Conservation (phyloP, 345 rosid species). For the Linum usitatissimum region DNA sequence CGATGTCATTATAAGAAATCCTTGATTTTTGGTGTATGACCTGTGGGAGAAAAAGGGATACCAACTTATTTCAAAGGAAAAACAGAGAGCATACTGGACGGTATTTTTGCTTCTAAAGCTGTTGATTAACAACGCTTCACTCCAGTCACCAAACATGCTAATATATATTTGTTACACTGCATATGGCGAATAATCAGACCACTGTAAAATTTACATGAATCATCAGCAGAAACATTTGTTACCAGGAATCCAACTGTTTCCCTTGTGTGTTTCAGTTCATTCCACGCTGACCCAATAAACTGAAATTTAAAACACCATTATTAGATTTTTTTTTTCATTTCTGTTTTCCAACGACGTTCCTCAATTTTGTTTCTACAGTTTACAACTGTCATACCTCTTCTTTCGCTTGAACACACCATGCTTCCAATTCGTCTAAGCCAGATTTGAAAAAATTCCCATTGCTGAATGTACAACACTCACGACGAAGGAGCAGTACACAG, state of each 20-base stretch:
- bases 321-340: too few species aligned
- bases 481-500: conserved; percentile 22
- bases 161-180: background rate
- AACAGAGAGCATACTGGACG: background rate
- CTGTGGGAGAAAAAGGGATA: conserved; percentile 6
- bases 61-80: background rate
- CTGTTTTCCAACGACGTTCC: background rate
- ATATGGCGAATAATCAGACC: too few species aligned
- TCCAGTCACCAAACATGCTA: background rate
- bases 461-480: conserved; percentile 16
- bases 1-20: conserved; percentile 18
- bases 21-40: conserved; percentile 22
- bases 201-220: background rate
- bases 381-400: conserved; percentile 2
- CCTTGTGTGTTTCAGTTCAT: conserved; percentile 6
- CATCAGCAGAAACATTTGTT: background rate
- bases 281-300: conserved; percentile 1
- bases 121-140: background rate
- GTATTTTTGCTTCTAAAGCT: background rate
- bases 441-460: conserved; percentile 7
- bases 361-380: background rate
- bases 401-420: conserved; percentile 13
- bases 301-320: background rate
- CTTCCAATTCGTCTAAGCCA: conserved; percentile 5
- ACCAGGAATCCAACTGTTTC: conserved; percentile 5